Evolutionary conservation across 2,329 filamentous ascomycete species (phyloP).

Genomic region (Pseudocercospora fijiensis): DNA sequence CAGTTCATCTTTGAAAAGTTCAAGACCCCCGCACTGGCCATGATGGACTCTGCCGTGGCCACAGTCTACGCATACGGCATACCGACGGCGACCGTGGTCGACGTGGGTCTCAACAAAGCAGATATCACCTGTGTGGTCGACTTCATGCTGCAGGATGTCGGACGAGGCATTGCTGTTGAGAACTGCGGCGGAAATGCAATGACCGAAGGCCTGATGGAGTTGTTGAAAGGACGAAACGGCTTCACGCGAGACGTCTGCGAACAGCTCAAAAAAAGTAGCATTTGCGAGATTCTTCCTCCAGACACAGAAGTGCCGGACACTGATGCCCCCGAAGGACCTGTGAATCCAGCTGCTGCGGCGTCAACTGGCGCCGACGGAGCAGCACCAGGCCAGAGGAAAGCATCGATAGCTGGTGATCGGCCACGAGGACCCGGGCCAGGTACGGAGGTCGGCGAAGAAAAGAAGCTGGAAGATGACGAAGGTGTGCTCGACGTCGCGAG

Average conservation of each 20-base stretch:
- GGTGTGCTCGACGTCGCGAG: constrained; percentile 81
- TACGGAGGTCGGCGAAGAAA: constrained; percentile 55
- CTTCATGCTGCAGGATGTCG: constrained; percentile 69
- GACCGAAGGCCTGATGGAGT: constrained; percentile 68
- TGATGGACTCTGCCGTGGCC: constrained; percentile 85
- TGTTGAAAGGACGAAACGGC: constrained; percentile 58
- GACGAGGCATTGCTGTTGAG: constrained; percentile 59
- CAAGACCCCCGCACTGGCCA: constrained; percentile 84
- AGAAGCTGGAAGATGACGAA: constrained; percentile 59
- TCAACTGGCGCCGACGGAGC: constrained; percentile 55
- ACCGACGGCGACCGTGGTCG: constrained; percentile 78
- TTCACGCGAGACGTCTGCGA: constrained; percentile 64
- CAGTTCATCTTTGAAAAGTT: constrained; percentile 98
- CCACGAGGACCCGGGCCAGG: constrained; percentile 56
- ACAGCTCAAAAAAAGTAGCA: constrained; percentile 62
- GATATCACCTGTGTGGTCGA: constrained; percentile 90
- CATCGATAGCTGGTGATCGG: constrained; percentile 45
- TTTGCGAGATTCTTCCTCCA: constrained; percentile 60
- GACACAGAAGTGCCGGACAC: constrained; percentile 55
- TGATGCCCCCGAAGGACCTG: constrained; percentile 41
- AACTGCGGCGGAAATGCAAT: constrained; percentile 84
- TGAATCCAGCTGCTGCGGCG: constrained; percentile 57
- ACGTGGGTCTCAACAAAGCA: constrained; percentile 88
- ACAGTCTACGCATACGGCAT: constrained; percentile 79
- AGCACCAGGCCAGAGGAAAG: constrained; percentile 43